These are phyloP conservation scores for Tetradesmus obliquus DNA, from an alignment of 139 green algal species.

Conservation along the genomic window DNA sequence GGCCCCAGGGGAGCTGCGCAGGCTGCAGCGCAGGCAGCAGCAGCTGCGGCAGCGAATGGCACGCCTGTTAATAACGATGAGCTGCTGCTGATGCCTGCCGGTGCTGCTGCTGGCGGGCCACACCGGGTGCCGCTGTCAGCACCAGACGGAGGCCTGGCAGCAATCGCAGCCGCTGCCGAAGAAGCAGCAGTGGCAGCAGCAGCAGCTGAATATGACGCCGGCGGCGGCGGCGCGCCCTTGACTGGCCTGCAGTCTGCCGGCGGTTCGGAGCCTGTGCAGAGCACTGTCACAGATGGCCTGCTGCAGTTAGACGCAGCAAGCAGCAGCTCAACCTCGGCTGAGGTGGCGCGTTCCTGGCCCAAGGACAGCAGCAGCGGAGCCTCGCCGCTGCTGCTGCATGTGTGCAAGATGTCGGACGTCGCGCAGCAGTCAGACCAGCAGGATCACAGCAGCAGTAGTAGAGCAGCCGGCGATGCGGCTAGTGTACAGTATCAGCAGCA, in stretches of 20 bases:
- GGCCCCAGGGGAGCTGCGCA: neutral
- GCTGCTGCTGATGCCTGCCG: neutral
- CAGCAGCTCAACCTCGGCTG: neutral
- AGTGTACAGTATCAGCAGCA: constrained; percentile 10
- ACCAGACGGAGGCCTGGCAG: constrained; percentile 22
- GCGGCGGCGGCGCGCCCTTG: neutral
- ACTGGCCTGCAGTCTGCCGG: neutral
- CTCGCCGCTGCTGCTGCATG: neutral
- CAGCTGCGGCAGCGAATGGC: neutral
- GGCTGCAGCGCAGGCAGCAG: neutral
- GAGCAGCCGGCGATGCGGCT: neutral
- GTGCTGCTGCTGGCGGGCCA: neutral
- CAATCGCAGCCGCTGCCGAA: constrained; percentile 18
- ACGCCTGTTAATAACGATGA: neutral
- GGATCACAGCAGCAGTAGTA: neutral
- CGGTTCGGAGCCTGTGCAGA: neutral
- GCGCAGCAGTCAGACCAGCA: neutral
- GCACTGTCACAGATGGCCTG: neutral
- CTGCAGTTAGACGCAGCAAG: neutral
- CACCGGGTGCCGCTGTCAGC: constrained; percentile 30
- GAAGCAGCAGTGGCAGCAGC: constrained; percentile 11
- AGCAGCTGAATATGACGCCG: neutral
- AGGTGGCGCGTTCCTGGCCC: neutral
- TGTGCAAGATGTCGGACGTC: neutral
- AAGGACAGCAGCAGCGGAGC: neutral